These are phyloP conservation scores for Histomonas meleagridis DNA, from an alignment of 208 protist species.

Conservation along the genomic window DNA sequence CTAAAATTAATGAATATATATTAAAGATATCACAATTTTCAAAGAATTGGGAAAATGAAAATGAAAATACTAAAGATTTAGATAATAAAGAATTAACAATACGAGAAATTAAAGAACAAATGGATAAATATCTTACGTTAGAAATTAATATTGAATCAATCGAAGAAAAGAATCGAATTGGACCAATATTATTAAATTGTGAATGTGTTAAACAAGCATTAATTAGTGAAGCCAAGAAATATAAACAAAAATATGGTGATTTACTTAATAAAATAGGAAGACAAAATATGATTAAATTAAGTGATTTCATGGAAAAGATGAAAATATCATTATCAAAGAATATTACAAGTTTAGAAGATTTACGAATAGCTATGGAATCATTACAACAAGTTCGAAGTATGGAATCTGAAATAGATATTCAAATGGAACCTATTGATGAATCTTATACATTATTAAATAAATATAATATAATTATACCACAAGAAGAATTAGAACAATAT, in stretches of 20 bases:
- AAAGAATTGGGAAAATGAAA: background rate
- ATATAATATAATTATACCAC: background rate
- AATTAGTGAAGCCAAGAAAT: conserved; percentile 25
- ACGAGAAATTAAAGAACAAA: conserved; percentile 5
- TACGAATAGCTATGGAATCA: background rate
- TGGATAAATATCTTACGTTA: background rate
- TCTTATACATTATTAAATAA: background rate
- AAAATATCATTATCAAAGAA: background rate
- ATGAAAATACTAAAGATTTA: background rate
- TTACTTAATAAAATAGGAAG: background rate
- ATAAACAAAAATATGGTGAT: conserved; percentile 19
- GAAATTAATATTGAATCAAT: background rate
- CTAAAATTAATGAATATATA: background rate
- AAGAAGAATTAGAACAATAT: background rate
- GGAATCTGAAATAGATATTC: background rate
- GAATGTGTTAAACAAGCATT: background rate
- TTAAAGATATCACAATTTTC: background rate
- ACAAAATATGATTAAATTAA: background rate
- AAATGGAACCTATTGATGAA: conserved; percentile 14
- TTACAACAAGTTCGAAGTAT: background rate
- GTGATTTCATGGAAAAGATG: conserved; percentile 35
- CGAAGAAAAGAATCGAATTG: background rate
- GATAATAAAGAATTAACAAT: too few species aligned
- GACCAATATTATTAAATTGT: background rate
- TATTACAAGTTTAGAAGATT: background rate